Evolutionary conservation across 1,284 basidiomycete genomes (phyloP), one percentile per base, ranked within the genome.

Genomic region (Fomitopsis pinicola): DNA sequence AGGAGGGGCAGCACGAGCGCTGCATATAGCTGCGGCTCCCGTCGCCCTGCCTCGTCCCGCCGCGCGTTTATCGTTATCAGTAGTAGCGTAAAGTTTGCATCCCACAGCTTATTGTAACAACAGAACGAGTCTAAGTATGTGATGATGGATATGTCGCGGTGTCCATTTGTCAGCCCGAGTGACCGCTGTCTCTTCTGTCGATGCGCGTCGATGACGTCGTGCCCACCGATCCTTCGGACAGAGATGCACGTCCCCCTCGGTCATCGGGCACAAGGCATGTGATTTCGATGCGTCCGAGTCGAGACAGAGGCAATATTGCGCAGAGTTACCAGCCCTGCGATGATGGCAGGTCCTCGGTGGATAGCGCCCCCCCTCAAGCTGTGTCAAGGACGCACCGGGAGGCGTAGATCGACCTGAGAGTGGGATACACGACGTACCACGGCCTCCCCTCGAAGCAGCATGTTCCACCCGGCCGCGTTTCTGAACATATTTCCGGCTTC

Each of bases 21-120:
- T 38, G 19, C 52, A 54, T 58, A 28, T 44, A 58, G 35, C 22
- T 54, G 42, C 40, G 50, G 38, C 52, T 8, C 48, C 40, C 58
- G 44, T 52, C 35, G 35, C 19, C 26, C n/a, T 42, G 36, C 40
- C 52, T 40, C 22, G 28, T 33, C 38, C 42, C 42, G 48, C 33
- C 35, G 22, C 45, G 17, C 46, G 57, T 44, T 55, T 59, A 59
- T 59, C 42, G 58, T 59, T 59, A 59, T 59, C 50, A 59, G 42
- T 59, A 50, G 46, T 44, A 38, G 45, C 50, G 33, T 54, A 52
- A 59, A 54, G 33, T 44, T 44, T 55, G 50, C 44, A 50, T 53
- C 58, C 35, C 58, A 42, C 50, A 54, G 26, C 22, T 3, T 59
- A 59, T 59, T 59, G 52, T 59, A 58, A 33, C 56, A 55, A 35